These are phyloP conservation scores for Colletotrichum higginsianum DNA, from an alignment of 2,329 filamentous ascomycete species.

Conservation along the genomic window DNA sequence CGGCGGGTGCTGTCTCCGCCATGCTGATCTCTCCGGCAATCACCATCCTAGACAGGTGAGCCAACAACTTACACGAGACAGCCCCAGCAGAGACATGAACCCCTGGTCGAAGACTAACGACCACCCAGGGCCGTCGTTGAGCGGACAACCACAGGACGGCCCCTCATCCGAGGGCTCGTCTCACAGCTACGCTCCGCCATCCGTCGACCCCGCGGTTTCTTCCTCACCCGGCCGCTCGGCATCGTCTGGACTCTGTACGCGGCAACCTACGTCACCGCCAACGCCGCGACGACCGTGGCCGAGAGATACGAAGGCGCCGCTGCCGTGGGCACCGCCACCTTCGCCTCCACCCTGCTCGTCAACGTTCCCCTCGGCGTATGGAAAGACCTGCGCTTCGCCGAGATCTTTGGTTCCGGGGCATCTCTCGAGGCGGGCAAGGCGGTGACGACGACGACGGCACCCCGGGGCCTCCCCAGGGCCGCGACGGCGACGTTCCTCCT, in stretches of 20 bases:
- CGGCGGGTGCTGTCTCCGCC: conserved; percentile 48
- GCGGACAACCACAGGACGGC: conserved; percentile 34
- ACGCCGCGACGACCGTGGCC: conserved; percentile 48
- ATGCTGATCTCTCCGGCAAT: conserved; percentile 48
- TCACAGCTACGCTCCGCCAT: conserved; percentile 35
- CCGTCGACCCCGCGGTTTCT: conserved; percentile 45
- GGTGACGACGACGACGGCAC: conserved; percentile 19
- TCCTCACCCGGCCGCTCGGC: conserved; percentile 46
- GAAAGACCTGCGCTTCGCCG: conserved; percentile 51
- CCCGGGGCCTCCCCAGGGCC: conserved; percentile 44
- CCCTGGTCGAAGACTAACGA: neutral
- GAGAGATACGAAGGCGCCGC: conserved; percentile 45
- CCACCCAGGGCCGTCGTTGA: conserved; percentile 43
- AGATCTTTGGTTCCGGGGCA: conserved; percentile 47
- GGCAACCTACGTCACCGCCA: conserved; percentile 49
- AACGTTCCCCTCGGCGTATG: conserved; percentile 52
- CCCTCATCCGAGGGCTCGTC: conserved; percentile 39
- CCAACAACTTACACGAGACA: neutral
- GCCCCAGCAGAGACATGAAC: too few relatives aligned
- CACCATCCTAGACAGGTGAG: conserved; percentile 49
- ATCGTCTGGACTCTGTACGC: conserved; percentile 51
- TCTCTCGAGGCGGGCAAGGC: conserved; percentile 14
- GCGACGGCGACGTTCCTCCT: conserved; percentile 48
- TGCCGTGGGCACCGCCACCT: conserved; percentile 46
- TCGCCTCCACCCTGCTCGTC: conserved; percentile 48